Percentiles rank a stretch among this genome's conserved stretches.
These are phyloP conservation scores for Kodamaea sp. DNA, from an alignment of 1,139 yeast genomes.

Conservation along the genomic window DNA sequence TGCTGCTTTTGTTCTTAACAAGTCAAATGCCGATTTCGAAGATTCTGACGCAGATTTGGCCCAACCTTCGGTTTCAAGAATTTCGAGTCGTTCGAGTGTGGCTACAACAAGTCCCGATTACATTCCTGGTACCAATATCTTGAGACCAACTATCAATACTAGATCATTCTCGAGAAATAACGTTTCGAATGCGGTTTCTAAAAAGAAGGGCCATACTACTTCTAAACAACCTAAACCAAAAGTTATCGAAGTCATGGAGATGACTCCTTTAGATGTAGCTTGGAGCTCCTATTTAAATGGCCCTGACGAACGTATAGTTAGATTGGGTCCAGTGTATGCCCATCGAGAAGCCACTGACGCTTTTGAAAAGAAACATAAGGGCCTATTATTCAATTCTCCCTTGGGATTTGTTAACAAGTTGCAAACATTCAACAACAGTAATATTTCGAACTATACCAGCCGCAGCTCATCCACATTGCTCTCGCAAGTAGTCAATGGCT, in stretches of 20 bases:
- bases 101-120: constrained; percentile 27
- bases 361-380: constrained; percentile 57
- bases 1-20: constrained; percentile 43
- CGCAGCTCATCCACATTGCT: constrained; percentile 35
- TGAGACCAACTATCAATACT: constrained; percentile 49
- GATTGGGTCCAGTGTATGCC: constrained; percentile 53
- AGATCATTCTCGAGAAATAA: constrained; percentile 30
- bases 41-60: constrained; percentile 12
- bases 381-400: constrained; percentile 59
- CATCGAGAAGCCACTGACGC: constrained; percentile 37
- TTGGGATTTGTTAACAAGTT: constrained; percentile 35
- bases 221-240: constrained; percentile 22
- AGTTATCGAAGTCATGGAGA: constrained; percentile 48
- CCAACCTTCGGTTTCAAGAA: constrained; percentile 1
- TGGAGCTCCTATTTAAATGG: constrained; percentile 61
- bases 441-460: constrained; percentile 15
- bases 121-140: constrained; percentile 57
- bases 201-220: constrained; percentile 12
- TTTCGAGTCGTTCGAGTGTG: constrained; percentile 5
- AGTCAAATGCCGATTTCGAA: constrained; percentile 18
- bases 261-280: constrained; percentile 60
- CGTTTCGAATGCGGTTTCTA: constrained; percentile 16
- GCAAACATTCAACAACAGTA: constrained; percentile 16
- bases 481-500: constrained; percentile 57
- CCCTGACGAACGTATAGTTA: constrained; percentile 67